Conservation (phyloP, 306 rosid genomes). For the Pterocarpus macrocarpus region DNA sequence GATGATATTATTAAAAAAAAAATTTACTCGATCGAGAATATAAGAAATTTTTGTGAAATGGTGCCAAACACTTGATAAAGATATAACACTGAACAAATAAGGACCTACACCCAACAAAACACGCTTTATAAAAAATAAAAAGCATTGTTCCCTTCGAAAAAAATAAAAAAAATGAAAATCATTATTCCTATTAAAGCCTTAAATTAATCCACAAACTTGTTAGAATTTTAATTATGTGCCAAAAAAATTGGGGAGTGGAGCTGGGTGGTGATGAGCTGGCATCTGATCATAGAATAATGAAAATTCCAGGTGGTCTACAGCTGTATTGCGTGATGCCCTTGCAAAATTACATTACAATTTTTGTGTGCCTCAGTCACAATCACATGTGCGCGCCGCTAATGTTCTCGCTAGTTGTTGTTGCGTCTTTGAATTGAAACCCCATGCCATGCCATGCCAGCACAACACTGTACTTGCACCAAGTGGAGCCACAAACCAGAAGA, state of each 20-base stretch:
- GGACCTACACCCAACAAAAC: background rate
- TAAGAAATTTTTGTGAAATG: background rate
- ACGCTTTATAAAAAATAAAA: too few relatives aligned
- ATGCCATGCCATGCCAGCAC: background rate
- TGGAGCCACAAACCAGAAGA: too few relatives aligned
- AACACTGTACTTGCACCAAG: background rate
- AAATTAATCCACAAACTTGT: background rate
- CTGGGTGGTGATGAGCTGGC: constrained; percentile 59
- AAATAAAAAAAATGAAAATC: too few relatives aligned
- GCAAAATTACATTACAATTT: constrained; percentile 37
- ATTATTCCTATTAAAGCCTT: too few relatives aligned
- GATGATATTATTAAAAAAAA: too few relatives aligned
- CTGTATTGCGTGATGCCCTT: constrained; percentile 56
- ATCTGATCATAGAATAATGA: constrained; percentile 20
- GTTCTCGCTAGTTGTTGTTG: background rate
- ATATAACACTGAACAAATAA: background rate
- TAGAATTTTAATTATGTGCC: background rate
- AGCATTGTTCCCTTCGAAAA: too few relatives aligned
- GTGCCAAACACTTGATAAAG: background rate
- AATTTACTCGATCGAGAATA: too few relatives aligned
- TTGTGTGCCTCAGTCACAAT: background rate
- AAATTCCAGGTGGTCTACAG: constrained; percentile 80
- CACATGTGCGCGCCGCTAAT: constrained; percentile 55
- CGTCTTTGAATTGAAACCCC: constrained; percentile 7
- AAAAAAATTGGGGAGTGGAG: background rate